phyloP scores from a whole-genome alignment of 129 eudicot genomes.

The Daucus carota region DNA sequence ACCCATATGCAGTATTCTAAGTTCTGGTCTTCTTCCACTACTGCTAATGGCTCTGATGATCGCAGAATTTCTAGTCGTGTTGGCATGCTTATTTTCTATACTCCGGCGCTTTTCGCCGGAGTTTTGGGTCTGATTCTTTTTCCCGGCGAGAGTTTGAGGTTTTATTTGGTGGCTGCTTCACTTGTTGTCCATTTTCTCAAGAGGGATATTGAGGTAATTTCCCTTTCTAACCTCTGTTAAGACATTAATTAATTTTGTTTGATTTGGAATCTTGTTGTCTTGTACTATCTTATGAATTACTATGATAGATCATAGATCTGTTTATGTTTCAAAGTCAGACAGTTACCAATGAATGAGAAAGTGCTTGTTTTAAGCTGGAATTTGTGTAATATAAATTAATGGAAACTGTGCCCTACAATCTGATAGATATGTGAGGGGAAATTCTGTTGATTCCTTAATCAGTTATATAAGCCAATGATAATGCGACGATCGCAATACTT shows the following conservation, averaged over 20 bases:
- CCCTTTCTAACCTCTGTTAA: background rate
- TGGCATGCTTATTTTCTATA: slow-evolving; percentile 32
- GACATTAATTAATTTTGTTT: background rate
- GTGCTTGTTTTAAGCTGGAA: too few species aligned
- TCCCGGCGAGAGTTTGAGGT: slow-evolving; percentile 34
- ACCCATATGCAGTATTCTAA: slow-evolving; percentile 41
- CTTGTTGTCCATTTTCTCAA: slow-evolving; percentile 52
- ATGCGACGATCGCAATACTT: too few species aligned
- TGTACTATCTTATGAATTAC: too few species aligned
- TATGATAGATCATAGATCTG: too few species aligned
- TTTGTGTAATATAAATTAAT: too few species aligned
- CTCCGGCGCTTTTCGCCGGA: slow-evolving; percentile 40
- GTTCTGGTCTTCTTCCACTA: slow-evolving; percentile 9
- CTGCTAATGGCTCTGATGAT: background rate
- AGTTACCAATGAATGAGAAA: too few species aligned
- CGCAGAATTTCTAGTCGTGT: slow-evolving; percentile 23
- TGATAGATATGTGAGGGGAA: too few species aligned
- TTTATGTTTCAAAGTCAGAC: too few species aligned
- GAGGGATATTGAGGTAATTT: slow-evolving; percentile 53
- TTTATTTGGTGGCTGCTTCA: slow-evolving; percentile 39
- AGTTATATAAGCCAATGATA: too few species aligned
- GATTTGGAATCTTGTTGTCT: background rate
- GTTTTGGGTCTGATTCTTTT: slow-evolving; percentile 21
- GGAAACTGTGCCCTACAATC: too few species aligned
- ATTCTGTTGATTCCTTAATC: too few species aligned